A percentile compares a stretch with the other conserved stretches of the same genome.
Evolutionary conservation across 805 yeast species (phyloP).

Genomic region (Dipodascopsis uninucleata): DNA sequence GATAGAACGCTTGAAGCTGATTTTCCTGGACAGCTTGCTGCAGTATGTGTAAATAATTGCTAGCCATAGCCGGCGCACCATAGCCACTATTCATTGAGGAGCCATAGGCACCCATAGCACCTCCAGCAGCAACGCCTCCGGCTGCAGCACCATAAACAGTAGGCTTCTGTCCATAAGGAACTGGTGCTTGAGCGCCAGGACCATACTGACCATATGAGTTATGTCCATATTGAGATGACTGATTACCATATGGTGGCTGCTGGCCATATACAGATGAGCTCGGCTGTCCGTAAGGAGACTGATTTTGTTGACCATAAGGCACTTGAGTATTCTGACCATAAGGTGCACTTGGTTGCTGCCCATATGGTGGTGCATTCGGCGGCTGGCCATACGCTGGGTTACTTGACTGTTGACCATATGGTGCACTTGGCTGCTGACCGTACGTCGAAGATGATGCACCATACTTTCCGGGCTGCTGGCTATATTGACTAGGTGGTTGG

Average conservation of each 20-base stretch:
- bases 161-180: slow-evolving; percentile 17
- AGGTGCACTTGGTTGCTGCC: slow-evolving; percentile 18
- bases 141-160: slow-evolving; percentile 8
- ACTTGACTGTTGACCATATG: slow-evolving; percentile 25
- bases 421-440: slow-evolving; percentile 17
- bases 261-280: slow-evolving; percentile 16
- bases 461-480: slow-evolving; percentile 7
- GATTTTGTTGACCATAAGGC: slow-evolving; percentile 13
- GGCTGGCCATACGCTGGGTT: slow-evolving; percentile 14
- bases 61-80: too few relatives aligned
- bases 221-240: slow-evolving; percentile 11
- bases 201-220: slow-evolving; percentile 16
- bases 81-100: too few relatives aligned
- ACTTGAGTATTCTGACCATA: slow-evolving; percentile 16
- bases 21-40: slow-evolving; percentile 32
- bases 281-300: slow-evolving; percentile 8
- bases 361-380: slow-evolving; percentile 8
- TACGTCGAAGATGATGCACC: slow-evolving; percentile 6
- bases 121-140: slow-evolving; percentile 3
- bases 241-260: slow-evolving; percentile 13
- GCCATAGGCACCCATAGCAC: too few relatives aligned
- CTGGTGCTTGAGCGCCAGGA: slow-evolving; percentile 12
- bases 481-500: slow-evolving; percentile 16
- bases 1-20: slow-evolving; percentile 32
- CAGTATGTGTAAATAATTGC: slow-evolving; percentile 26